Evolutionary conservation across 441 rosid species (phyloP).

Genomic region (Croton setiger): DNA sequence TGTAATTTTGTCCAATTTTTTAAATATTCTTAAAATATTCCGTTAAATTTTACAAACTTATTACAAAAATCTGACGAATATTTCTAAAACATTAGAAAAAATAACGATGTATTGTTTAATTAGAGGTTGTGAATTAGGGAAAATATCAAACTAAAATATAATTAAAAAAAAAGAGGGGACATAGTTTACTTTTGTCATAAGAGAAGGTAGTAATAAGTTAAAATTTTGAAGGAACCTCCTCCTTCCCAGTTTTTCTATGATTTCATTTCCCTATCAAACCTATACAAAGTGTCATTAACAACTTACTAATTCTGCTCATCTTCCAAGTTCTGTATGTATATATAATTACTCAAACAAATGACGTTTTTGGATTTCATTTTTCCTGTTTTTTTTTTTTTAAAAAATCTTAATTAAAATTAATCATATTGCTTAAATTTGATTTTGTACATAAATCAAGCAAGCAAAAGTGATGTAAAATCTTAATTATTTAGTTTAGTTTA

Average conservation of each 20-base stretch:
- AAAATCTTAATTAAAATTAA: neutral
- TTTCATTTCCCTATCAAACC: constrained; percentile 3
- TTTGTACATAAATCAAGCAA: too few species aligned
- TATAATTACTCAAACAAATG: constrained; percentile 8
- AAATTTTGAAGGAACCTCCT: constrained; percentile 2
- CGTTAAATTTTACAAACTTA: too few species aligned
- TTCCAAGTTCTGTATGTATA: constrained; percentile 27
- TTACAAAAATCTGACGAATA: too few species aligned
- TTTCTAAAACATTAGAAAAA: too few species aligned
- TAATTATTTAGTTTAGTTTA: neutral
- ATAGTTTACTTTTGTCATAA: constrained; percentile 1
- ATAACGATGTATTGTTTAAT: too few species aligned
- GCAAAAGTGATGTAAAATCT: neutral
- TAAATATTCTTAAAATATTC: too few species aligned
- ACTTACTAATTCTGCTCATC: constrained; percentile 31
- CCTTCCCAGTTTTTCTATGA: neutral
- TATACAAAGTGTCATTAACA: constrained; percentile 10
- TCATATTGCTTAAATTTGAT: too few species aligned
- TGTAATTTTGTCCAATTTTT: too few species aligned
- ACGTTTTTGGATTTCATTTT: neutral
- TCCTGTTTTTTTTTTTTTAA: too few species aligned
- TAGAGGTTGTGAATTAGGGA: too few species aligned
- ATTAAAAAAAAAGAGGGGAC: too few species aligned
- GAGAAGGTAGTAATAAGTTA: constrained; percentile 2
- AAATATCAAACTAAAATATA: too few species aligned